Conservation (phyloP, 2,329 filamentous ascomycete species). For the Elsinoe arachidis region DNA sequence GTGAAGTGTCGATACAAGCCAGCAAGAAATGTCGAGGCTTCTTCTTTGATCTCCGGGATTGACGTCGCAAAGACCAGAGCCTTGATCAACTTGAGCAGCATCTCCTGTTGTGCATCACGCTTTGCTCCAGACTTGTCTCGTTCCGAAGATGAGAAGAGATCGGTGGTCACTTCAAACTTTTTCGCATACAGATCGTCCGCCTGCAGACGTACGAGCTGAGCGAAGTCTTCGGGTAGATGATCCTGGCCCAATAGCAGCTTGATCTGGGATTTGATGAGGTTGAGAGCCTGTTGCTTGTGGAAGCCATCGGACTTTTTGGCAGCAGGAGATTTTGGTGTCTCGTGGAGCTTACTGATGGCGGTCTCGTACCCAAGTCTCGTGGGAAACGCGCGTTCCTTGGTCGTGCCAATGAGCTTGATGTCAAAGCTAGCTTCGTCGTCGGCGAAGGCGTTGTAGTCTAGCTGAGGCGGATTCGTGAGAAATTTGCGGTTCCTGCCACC, state of each 20-base stretch:
- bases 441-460: constrained; percentile 74
- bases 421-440: constrained; percentile 86
- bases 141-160: constrained; percentile 66
- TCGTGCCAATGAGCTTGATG: constrained; percentile 78
- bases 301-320: constrained; percentile 65
- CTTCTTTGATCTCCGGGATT: constrained; percentile 67
- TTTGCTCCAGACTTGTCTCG: constrained; percentile 77
- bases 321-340: constrained; percentile 56
- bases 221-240: constrained; percentile 79
- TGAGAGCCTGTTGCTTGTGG: constrained; percentile 89
- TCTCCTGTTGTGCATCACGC: constrained; percentile 73
- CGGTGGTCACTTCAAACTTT: constrained; percentile 62
- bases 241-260: constrained; percentile 87
- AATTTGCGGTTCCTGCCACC: constrained; percentile 94
- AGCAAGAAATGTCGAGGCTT: constrained; percentile 65
- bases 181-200: constrained; percentile 72
- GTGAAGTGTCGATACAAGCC: constrained; percentile 86
- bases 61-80: constrained; percentile 80
- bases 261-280: constrained; percentile 77
- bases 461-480: constrained; percentile 77
- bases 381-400: constrained; percentile 80
- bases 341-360: constrained; percentile 79
- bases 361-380: constrained; percentile 78
- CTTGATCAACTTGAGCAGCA: constrained; percentile 78
- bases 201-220: constrained; percentile 74